Evolutionary conservation across 768 basidiomycete genomes (phyloP).

Genomic region (Mycena leptocephala): DNA sequence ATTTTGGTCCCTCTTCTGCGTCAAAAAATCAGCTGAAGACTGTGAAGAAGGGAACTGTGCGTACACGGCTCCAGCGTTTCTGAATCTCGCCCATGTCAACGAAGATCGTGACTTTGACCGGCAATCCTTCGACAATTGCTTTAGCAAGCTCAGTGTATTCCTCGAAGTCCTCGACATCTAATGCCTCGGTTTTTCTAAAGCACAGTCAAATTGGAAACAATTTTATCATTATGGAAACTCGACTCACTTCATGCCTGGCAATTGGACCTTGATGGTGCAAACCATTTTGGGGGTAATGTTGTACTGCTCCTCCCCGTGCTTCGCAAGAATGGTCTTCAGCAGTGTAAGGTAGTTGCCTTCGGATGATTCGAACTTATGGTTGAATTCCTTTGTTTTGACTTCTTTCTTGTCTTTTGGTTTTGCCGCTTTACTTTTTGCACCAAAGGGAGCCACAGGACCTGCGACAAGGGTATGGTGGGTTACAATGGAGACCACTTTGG

Average conservation of each 20-base stretch:
- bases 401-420: no score
- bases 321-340: background rate
- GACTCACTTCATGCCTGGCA: no score
- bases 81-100: background rate
- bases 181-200: background rate
- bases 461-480: no score
- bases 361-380: no score
- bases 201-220: no score
- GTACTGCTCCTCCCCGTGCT: background rate
- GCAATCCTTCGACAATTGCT: background rate
- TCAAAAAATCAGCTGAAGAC: no score
- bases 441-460: no score
- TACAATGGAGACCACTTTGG: no score
- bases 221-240: no score
- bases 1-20: no score
- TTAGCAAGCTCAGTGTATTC: background rate
- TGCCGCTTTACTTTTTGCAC: no score
- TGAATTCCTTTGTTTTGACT: no score
- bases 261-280: background rate
- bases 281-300: background rate
- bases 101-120: background rate
- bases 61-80: background rate
- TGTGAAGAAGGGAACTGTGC: background rate
- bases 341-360: background rate
- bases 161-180: background rate